Conservation (phyloP, 768 basidiomycete species). For the Auriscalpium orientale region DNA sequence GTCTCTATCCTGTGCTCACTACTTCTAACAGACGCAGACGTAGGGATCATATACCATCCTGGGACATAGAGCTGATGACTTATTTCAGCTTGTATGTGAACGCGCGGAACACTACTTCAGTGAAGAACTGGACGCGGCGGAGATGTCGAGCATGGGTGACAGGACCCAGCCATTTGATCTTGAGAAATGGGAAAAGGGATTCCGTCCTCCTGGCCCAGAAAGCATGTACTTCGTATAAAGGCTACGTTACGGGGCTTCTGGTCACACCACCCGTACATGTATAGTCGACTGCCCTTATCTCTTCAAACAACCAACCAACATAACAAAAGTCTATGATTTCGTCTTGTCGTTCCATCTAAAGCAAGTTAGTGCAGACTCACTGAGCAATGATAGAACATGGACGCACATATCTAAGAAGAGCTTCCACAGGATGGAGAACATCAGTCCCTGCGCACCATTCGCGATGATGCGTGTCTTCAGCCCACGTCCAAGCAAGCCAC, state of each 20-base stretch:
- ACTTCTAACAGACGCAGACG: constrained; percentile 54
- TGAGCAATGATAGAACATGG: not conserved
- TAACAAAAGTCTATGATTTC: not conserved
- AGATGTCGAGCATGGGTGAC: not conserved
- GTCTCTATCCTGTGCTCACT: not conserved
- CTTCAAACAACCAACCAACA: no score
- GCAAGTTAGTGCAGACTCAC: not conserved
- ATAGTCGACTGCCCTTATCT: no score
- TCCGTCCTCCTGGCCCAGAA: not conserved
- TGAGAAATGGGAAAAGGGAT: not conserved
- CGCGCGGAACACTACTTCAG: not conserved
- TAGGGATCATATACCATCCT: constrained; percentile 14
- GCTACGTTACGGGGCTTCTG: not conserved
- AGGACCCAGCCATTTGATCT: not conserved
- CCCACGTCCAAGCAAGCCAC: constrained; percentile 81
- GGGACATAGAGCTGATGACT: not conserved
- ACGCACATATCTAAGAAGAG: constrained; percentile 84
- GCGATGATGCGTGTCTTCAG: constrained; percentile 83
- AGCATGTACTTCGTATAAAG: not conserved
- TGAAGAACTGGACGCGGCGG: not conserved
- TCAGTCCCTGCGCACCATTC: constrained; percentile 85
- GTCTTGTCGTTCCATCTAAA: constrained; percentile 10
- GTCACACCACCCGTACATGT: no score
- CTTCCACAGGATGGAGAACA: constrained; percentile 91
- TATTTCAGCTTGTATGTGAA: not conserved